Percentiles rank a stretch among this genome's conserved stretches.
Evolutionary conservation across 768 basidiomycete genomes (phyloP).

Genomic region (Atractiella rhizophila): DNA sequence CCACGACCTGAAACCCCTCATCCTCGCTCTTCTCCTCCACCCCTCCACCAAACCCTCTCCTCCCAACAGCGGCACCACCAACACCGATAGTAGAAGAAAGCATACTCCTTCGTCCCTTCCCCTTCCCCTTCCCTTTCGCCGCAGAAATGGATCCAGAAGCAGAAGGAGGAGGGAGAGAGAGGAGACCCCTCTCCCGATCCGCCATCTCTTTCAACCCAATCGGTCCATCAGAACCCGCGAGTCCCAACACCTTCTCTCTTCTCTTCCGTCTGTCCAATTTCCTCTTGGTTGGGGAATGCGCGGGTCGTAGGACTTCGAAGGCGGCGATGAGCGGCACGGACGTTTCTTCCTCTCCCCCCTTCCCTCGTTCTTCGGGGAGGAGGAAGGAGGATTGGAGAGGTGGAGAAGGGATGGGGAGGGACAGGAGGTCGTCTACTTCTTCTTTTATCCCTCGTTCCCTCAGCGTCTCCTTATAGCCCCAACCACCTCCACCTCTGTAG

Average conservation of each 20-base stretch:
- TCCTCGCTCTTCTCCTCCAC: too few species aligned
- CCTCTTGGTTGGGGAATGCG: slow-evolving; percentile 62
- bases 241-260: background rate
- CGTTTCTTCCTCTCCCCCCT: too few species aligned
- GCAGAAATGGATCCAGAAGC: background rate
- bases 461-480: too few species aligned
- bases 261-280: slow-evolving; percentile 25
- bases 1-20: too few species aligned
- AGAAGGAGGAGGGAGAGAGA: background rate
- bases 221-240: background rate
- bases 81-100: background rate
- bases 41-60: too few species aligned
- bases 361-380: background rate
- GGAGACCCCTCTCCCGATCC: background rate
- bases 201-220: background rate
- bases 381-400: background rate
- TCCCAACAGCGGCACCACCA: too few species aligned
- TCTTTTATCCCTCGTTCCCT: too few species aligned
- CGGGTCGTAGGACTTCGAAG: slow-evolving; percentile 85
- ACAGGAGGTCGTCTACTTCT: slow-evolving; percentile 12
- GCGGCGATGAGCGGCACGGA: slow-evolving; percentile 64
- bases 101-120: slow-evolving; percentile 20
- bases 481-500: too few species aligned
- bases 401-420: slow-evolving; percentile 9
- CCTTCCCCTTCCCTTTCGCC: slow-evolving; percentile 8